phyloP scores from a whole-genome alignment of 352 stramenopile genomes.

The Phytophthora pini region DNA sequence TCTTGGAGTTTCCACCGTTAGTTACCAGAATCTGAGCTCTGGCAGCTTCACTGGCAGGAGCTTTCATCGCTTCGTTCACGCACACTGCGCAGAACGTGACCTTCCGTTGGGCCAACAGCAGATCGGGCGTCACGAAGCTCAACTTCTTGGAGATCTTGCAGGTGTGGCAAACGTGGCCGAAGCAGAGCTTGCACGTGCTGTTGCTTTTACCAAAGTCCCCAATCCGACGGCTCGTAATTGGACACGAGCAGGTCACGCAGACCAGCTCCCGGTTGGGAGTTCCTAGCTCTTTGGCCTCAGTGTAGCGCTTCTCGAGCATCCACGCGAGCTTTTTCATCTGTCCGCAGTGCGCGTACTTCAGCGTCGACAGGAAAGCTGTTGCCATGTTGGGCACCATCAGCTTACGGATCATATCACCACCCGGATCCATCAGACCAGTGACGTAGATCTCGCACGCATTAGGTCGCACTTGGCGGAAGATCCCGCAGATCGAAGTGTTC shows the following conservation, averaged over 20 bases:
- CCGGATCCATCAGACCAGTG: slow-evolving; percentile 39
- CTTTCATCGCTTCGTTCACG: slow-evolving; percentile 35
- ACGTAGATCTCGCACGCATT: slow-evolving; percentile 47
- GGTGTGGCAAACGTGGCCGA: slow-evolving; percentile 39
- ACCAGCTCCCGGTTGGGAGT: slow-evolving; percentile 35
- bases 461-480: slow-evolving; percentile 40
- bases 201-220: slow-evolving; percentile 41
- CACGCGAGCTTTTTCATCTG: slow-evolving; percentile 56
- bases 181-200: slow-evolving; percentile 43
- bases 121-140: slow-evolving; percentile 43
- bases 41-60: slow-evolving; percentile 29
- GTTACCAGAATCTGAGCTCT: slow-evolving; percentile 28
- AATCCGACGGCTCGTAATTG: slow-evolving; percentile 29
- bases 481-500: slow-evolving; percentile 46
- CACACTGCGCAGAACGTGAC: slow-evolving; percentile 49
- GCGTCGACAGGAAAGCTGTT: slow-evolving; percentile 36
- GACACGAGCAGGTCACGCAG: slow-evolving; percentile 35
- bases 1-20: slow-evolving; percentile 14
- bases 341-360: slow-evolving; percentile 46
- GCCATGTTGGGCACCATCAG: slow-evolving; percentile 42
- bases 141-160: slow-evolving; percentile 47
- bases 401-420: slow-evolving; percentile 45
- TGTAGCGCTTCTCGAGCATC: slow-evolving; percentile 44
- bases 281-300: slow-evolving; percentile 33
- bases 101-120: slow-evolving; percentile 37